phyloP scores from a whole-genome alignment of 331 rosid species.

The Cucumis variabilis region DNA sequence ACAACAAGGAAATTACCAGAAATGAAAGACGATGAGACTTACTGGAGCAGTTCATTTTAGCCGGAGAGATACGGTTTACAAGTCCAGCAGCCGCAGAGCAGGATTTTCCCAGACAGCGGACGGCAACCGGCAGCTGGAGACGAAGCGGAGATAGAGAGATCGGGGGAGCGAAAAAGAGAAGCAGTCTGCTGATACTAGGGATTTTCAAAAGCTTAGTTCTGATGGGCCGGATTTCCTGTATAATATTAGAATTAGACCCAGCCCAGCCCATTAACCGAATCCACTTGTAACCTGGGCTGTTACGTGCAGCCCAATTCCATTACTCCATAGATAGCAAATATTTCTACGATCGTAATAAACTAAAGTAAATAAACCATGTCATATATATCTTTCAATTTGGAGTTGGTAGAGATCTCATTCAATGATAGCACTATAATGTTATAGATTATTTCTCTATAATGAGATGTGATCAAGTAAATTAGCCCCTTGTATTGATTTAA shows the following conservation, averaged over 20 bases:
- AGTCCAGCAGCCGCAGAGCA: not conserved
- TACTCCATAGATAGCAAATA: too few species aligned
- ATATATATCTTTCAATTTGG: too few species aligned
- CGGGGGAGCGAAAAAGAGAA: not conserved
- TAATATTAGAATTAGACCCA: not conserved
- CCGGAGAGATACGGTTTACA: slow-evolving; percentile 39
- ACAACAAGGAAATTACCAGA: slow-evolving; percentile 10
- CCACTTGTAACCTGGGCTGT: not conserved
- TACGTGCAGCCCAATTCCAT: not conserved
- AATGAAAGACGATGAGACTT: slow-evolving; percentile 29
- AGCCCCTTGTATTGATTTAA: too few species aligned
- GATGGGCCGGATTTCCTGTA: not conserved
- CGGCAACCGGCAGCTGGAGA: slow-evolving; percentile 18
- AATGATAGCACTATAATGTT: too few species aligned
- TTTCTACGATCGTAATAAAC: too few species aligned
- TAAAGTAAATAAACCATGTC: too few species aligned
- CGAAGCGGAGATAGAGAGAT: slow-evolving; percentile 7
- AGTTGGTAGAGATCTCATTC: too few species aligned
- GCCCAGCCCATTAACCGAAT: not conserved
- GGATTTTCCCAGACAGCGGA: not conserved
- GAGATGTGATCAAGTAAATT: too few species aligned
- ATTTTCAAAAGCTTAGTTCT: not conserved
- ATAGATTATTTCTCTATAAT: too few species aligned
- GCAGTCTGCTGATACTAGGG: not conserved
- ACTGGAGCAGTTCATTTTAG: slow-evolving; percentile 69